Percentiles rank a stretch among this genome's conserved stretches.
These are phyloP conservation scores for Dispira parvispora DNA, from an alignment of 192 early-diverging fungal genomes.

Conservation along the genomic window DNA sequence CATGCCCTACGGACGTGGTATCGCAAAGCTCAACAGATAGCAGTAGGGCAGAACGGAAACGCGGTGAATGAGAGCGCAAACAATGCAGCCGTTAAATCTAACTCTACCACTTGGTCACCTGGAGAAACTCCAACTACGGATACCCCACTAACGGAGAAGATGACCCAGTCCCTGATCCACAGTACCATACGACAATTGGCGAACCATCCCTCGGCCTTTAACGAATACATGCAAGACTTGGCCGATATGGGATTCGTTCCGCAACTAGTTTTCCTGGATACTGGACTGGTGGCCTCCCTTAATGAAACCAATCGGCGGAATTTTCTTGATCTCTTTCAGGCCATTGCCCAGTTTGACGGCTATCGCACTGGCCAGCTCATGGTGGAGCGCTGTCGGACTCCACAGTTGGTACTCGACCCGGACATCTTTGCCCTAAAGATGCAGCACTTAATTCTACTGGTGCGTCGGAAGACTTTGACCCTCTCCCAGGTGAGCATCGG, in stretches of 20 bases:
- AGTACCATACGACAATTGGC: neutral
- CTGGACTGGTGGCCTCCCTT: conserved; percentile 72
- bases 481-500: conserved; percentile 67
- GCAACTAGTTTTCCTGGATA: conserved; percentile 72
- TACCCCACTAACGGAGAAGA: neutral
- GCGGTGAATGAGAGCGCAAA: neutral
- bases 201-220: conserved; percentile 8
- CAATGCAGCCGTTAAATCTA: neutral
- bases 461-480: conserved; percentile 53
- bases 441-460: conserved; percentile 50
- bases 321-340: conserved; percentile 81
- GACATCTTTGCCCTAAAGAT: conserved; percentile 74
- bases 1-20: neutral
- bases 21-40: neutral
- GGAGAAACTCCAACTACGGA: neutral
- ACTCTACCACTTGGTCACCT: neutral
- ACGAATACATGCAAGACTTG: conserved; percentile 25
- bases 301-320: conserved; percentile 57
- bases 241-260: conserved; percentile 55
- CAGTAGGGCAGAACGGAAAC: neutral
- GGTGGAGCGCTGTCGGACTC: conserved; percentile 67
- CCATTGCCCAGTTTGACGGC: conserved; percentile 79
- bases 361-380: conserved; percentile 63
- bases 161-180: neutral
- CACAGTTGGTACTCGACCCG: conserved; percentile 47